phyloP scores from a whole-genome alignment of 768 basidiomycete species.

The Lentinus tigrinus region DNA sequence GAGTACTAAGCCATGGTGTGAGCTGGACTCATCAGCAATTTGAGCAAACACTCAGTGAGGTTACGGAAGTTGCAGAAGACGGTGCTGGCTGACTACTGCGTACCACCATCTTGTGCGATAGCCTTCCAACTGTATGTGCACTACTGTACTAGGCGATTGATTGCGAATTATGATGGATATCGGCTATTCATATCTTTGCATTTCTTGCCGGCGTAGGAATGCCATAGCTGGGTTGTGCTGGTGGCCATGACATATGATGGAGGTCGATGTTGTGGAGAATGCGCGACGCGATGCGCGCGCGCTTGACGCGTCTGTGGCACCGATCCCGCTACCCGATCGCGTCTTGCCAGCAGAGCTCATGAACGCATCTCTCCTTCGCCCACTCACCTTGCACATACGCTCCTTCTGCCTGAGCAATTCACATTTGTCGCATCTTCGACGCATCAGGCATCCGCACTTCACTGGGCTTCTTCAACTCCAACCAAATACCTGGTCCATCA shows the following conservation, averaged over 20 bases:
- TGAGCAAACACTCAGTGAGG: too few relatives aligned
- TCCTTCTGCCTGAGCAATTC: background rate
- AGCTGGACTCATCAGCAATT: too few relatives aligned
- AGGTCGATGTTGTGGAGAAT: background rate
- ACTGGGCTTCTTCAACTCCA: background rate
- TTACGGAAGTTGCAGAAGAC: conserved; percentile 9
- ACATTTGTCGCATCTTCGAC: background rate
- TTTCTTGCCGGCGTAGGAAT: too few relatives aligned
- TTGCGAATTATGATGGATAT: background rate
- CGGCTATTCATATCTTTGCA: background rate
- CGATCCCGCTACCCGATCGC: conserved; percentile 11
- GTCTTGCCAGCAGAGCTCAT: background rate
- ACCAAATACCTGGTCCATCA: background rate
- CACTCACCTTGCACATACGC: background rate
- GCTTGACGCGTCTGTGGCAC: conserved; percentile 21
- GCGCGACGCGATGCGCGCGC: background rate
- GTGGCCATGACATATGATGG: too few relatives aligned
- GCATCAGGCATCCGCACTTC: background rate
- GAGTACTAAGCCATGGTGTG: conserved; percentile 52
- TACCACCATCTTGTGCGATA: conserved; percentile 5
- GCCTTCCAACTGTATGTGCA: background rate
- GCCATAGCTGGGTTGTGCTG: too few relatives aligned
- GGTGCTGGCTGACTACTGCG: background rate
- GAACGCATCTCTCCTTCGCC: background rate
- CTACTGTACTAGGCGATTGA: background rate